These are phyloP conservation scores for Cicer judaicum DNA, from an alignment of 306 rosid genomes.

Conservation along the genomic window DNA sequence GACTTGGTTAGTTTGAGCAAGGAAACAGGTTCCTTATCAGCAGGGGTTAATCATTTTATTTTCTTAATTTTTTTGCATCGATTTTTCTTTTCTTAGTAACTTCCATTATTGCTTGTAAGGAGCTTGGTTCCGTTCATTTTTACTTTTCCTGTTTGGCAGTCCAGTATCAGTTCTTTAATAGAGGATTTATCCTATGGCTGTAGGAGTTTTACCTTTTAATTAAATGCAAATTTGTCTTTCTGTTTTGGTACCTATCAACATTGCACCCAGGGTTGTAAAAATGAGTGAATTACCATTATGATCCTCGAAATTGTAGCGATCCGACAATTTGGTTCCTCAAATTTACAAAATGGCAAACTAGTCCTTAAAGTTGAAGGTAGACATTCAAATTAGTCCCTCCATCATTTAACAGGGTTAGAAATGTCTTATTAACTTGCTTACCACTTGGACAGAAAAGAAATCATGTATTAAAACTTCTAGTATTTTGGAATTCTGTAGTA, in stretches of 20 bases:
- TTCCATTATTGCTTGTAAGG: not conserved
- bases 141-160: not conserved
- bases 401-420: not conserved
- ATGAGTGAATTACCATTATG: not conserved
- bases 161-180: not conserved
- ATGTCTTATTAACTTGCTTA: not conserved
- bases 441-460: not conserved
- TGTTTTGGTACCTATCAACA: not conserved
- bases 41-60: not conserved
- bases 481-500: not conserved
- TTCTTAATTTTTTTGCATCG: too few relatives aligned
- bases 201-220: not conserved
- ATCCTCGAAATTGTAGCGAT: not conserved
- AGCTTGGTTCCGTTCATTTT: not conserved
- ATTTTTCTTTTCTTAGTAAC: not conserved
- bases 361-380: not conserved
- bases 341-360: not conserved
- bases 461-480: not conserved
- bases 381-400: not conserved
- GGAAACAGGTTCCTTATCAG: not conserved
- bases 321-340: not conserved
- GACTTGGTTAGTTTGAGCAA: constrained; percentile 1
- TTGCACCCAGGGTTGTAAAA: not conserved
- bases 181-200: not conserved
- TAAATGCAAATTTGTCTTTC: not conserved